Evolutionary conservation across 768 basidiomycete genomes (phyloP), one percentile per base, ranked within the genome.

Genomic region (Mycena capillaripes): DNA sequence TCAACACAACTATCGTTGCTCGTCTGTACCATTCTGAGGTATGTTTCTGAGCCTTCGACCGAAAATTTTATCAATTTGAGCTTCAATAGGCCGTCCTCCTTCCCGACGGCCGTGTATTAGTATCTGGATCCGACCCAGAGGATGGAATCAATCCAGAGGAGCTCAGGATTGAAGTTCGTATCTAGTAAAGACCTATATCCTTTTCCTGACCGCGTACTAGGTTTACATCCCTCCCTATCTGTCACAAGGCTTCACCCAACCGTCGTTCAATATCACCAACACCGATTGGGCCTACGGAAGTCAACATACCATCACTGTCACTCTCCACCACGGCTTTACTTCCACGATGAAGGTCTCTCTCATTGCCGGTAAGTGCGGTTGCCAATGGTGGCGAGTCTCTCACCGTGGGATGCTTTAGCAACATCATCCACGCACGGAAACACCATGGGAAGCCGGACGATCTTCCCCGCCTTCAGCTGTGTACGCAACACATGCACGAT

Each of bases 201-300:
- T 19, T 25, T 56, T 58, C 17, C 36, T 40, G 8, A 50, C 34
- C 5, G 12, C 17, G 23, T 32, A 1, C 5, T 88, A 73, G 87
- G 90, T 92, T 40, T 97, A 97, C 83, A 88, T 94, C 75, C 97
- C 97, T 3, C 94, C 94, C n/a, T 98, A 97, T 80, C 87, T 95
- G 69, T 90, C 83, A 73, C 82, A 88, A 75, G 92, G 93, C 12
- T 81, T 86, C 74, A 80, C 75, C 7, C 93, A 92, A 66, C 96
- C 93, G 0, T 83, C 83, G 40, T 92, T 91, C 79, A 89, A 83
- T 27, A 84, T 93, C 60, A 76, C 84, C 1, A 76, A 85, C 64
- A 88, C 84, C 7, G 93, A 95, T 77, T 95, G 93, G 92, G 80
- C 74, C 0, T 89, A 91, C 32, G 86, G 88, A 0, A 86, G 86